Base-by-base conservation (phyloP, 1,284 basidiomycete species). In the Ustilago trichophora region DNA sequence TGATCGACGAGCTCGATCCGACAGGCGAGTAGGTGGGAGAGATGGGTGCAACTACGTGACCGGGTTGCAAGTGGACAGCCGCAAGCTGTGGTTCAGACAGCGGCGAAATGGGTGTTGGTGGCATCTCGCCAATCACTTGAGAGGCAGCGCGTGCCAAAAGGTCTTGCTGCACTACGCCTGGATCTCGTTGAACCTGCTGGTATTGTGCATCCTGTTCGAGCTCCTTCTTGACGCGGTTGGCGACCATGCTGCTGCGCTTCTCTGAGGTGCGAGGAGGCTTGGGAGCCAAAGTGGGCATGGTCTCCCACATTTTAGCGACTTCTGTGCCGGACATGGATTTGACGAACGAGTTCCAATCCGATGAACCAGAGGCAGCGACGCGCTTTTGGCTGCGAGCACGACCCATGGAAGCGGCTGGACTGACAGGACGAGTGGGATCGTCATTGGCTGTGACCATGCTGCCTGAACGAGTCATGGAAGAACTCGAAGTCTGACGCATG, bases 331-430 rank as follows among this genome's bases (percentile, higher is more conserved):
- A 52, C 76, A 77, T 77, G 56, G 60, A 64, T 22, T 70, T 59
- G 37, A 76, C 66, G 35, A 77, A 77, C 25, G 50, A 56, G 32
- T 72, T 72, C 76, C 76, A 77, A 41, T 77, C 75, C 24, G 55
- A 50, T 6, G 71, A 57, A 7, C 60, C 72, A 15, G 18, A 42
- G 32, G 44, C 37, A 13, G 50, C 41, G 27, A n/a, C 24, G 25
- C 54, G 55, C 21, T 33, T 45, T 5, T 38, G 56, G 29, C 41
- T 57, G 22, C 36, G 34, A 9, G 32, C 25, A 21, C 57, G 40
- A 22, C 67, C 53, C 43, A 60, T 54, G 25, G 67, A 70, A 40
- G 53, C 57, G 13, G 62, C 53, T 15, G 67, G 67, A 32, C 57
- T 70, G 51, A 64, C 48, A 18, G 68, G 64, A n/a, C 56, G 63